Evolutionary conservation across 2,329 filamentous ascomycete species (phyloP), one percentile per base, ranked within the genome.

Genomic region (Penicillium nordicum): DNA sequence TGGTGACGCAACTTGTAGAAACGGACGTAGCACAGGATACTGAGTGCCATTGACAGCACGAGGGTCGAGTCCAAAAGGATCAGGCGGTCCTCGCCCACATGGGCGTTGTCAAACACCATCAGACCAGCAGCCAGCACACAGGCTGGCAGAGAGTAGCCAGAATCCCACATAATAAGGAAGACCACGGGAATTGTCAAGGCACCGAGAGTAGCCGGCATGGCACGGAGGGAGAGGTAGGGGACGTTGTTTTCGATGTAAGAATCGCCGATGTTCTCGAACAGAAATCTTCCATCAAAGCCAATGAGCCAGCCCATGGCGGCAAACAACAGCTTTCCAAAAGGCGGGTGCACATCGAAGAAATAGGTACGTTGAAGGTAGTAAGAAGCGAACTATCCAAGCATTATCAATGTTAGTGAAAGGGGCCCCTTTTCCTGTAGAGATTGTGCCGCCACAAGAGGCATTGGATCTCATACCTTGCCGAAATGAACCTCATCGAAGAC

Each of bases 401-500:
- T 18, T 29, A 25, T 40, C 16, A 38, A 29, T 41, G 62, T 72
- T 45, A 68, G 63, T 44, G 43, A 29, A 44, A 27, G 21, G 27
- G 9, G 18, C 51, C 46, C 48, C 47, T 58, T 48, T 47, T 49
- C 52, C 52, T 51, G 38, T 27, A 10, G 41, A 16, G 44, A 41
- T 46, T 46, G 32, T 25, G 25, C 11, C 30, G 21, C 40, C 18
- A 5, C 18, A 27, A 68, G 12, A 51, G 21, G 47, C 38, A 53
- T 16, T 18, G 5, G 32, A 30, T n/a, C 11, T 14, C 82, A 57
- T 81, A 97, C 93, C 89, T 99, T 99, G 79, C 94, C 94, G 76
- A 99, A 99, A 78, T 99, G 94, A 56, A 99, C 94, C 77, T 99
- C 94, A 72, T 99, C 94, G 71, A 99, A 99, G 48, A 99, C 94